Evolutionary conservation across 306 rosid genomes (phyloP), one percentile per base, ranked within the genome.

Genomic region (Glycine latifolia): DNA sequence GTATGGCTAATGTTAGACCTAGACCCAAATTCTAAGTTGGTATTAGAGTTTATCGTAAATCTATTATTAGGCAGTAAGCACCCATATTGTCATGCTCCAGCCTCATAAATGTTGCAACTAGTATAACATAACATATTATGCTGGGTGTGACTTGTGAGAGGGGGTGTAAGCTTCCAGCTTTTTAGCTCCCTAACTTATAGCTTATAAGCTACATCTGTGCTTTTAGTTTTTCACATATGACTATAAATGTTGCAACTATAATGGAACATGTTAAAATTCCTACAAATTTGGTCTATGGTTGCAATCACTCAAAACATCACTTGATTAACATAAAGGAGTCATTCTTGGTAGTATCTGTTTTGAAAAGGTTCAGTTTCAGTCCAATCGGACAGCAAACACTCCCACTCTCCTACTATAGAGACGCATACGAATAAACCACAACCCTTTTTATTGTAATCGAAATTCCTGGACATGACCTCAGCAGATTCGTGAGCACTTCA

Each of bases 251-350:
- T 39, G 43, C 43, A 39, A 39, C 43, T 39, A 39, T 39, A 5
- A 39, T 7, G 5, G 4, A 26, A 69, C 50, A 55, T 49, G 10
- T 37, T 69, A 26, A 10, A 74, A 58, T 69, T 59, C 49, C 69
- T 12, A 44, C 33, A 6, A 13, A 76, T 59, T 20, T 20, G 67
- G 26, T 41, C 68, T 69, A 58, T 47, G 60, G 59, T 48, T 14
- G 39, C 67, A 16, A 71, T 75, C 62, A 31, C 86, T 37, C 70
- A 26, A 67, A 75, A 67, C 63, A 46, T 56, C 48, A 10, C 44
- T 69, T 1, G 43, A 48, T 3, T 41, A 26, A 41, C 9, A 43
- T 69, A 46, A 47, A 67, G 56, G 52, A 49, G 41, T 14, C 48
- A 33, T 26, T 75, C 31, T 63, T 43, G 41, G 55, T 26, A 43